Evolutionary conservation across 1,284 basidiomycete species (phyloP), one percentile per base, ranked within the genome.

Genomic region (Entoloma clypeatum): DNA sequence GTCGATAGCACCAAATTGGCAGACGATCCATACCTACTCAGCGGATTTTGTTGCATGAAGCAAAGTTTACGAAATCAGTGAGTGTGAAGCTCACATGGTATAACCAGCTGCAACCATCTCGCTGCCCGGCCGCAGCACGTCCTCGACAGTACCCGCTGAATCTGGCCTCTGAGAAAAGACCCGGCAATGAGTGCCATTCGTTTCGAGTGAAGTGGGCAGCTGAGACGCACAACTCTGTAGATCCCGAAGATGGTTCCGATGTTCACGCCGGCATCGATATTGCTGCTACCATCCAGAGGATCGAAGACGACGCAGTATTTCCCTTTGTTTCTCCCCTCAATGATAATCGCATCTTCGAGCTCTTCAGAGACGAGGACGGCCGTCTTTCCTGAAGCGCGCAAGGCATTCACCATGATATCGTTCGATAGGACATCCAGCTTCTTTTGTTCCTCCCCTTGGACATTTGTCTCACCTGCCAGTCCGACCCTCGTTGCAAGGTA

Each of bases 211-310:
- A 14, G 45, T 17, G 16, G 23, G 29, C 33, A 41, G n/a, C n/a
- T 30, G 26, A 41, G 30, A 70, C 81, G 50, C 54, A 90, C 91
- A 53, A 96, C 72, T 58, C 83, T 81, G 74, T 99, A 99, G 57
- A 99, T 87, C 45, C 96, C 96, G 64, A 99, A 99, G 72, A 99
- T 99, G 45, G 96, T 99, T 31, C 96, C 96, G 60, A 99, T 96
- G 70, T 99, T 99, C 5, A 99, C 96, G 82, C 95, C 96, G 51
- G 96, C 96, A 64, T 99, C 96, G 67, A 99, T 99, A 72, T 99
- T 99, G 69, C 89, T 93, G 57, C 86, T 91, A 41, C 96, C 96
- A 59, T 99, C 96, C 41, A 99, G 80, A 28, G 96, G 96, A 68
- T 99, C 96, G 58, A 99, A 99, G 7, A 99, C 96, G 55, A 98